Evolutionary conservation across 2,329 filamentous ascomycete species (phyloP).

Genomic region (Trichoderma semiorbis): DNA sequence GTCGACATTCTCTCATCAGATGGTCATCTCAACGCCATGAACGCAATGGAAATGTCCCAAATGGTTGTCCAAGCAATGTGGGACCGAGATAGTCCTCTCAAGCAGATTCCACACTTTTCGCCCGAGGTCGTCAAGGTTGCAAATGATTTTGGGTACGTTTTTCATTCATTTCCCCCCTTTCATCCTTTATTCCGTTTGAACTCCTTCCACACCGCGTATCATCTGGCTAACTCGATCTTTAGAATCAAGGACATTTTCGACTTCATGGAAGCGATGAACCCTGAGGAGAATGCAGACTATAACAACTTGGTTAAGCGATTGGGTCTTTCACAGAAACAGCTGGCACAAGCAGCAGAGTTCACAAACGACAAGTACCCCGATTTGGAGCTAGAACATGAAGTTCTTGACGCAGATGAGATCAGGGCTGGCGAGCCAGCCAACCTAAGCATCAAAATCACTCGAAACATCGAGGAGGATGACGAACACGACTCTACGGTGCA

Average conservation of each 20-base stretch:
- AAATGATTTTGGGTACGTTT: slow-evolving; percentile 67
- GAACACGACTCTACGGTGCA: slow-evolving; percentile 82
- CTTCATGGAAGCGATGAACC: slow-evolving; percentile 99
- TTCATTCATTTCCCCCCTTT: background rate
- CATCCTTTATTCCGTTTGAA: background rate
- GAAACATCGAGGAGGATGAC: slow-evolving; percentile 69
- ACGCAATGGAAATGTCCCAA: slow-evolving; percentile 97
- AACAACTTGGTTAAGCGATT: slow-evolving; percentile 72
- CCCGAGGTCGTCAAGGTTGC: slow-evolving; percentile 79
- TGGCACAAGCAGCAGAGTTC: slow-evolving; percentile 87
- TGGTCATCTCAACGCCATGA: slow-evolving; percentile 94
- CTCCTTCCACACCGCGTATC: background rate
- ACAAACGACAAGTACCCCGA: slow-evolving; percentile 97
- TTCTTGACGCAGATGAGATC: slow-evolving; percentile 77
- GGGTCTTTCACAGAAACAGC: slow-evolving; percentile 73
- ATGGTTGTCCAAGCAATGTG: slow-evolving; percentile 99
- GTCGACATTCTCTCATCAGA: slow-evolving; percentile 96
- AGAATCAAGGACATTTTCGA: slow-evolving; percentile 92
- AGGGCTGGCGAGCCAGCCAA: slow-evolving; percentile 77
- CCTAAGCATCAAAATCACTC: slow-evolving; percentile 78
- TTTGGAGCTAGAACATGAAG: slow-evolving; percentile 83
- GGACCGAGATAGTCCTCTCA: slow-evolving; percentile 94
- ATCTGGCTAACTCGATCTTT: slow-evolving; percentile 23
- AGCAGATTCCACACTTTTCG: slow-evolving; percentile 95
- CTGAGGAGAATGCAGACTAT: slow-evolving; percentile 84